Evolutionary conservation across 2,329 filamentous ascomycete genomes (phyloP), one percentile per base, ranked within the genome.

Genomic region (Pseudogymnoascus sp.): DNA sequence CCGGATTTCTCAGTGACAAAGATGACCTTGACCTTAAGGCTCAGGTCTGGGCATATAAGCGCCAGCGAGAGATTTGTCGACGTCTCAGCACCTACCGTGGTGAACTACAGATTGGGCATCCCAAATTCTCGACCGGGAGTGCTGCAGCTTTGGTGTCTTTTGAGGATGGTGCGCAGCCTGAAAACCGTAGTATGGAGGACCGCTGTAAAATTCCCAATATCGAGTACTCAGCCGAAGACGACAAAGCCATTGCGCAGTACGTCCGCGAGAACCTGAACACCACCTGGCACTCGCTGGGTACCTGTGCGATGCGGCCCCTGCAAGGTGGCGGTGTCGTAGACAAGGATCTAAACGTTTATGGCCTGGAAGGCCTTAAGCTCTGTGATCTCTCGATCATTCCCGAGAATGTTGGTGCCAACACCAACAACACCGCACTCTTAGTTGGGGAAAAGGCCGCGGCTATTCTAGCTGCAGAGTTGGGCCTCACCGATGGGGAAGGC

Each of bases 31-130:
- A 88, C 69, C 34, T 87, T 28, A 82, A 82, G 70, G 83, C 80
- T 68, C 80, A 83, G 11, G 67, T 85, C 9, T 88, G 85, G 84
- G 79, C 76, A 0, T 89, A 89, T 76, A 89, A 89, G 73, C 82
- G 81, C 68, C 77, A 79, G n/a, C 83, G 87, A 2, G 85, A 87
- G 71, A 80, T 88, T 62, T 75, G 79, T 21, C 80, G 85, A 2
- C 81, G 84, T 12, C 81, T 83, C 69, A 72, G 77, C 1, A 76
- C 78, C 63, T 86, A 81, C 72, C 68, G 77, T 63, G 77, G 83
- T 69, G 77, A 82, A 68, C 38, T 79, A 2, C 71, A 74, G 3
- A 65, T 71, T 4, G 72, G 76, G 0, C 78, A 81, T 62, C 81
- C 81, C 1, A 69, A 71, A 11, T 84, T 83, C 68, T 69, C 76